Percentiles rank a stretch among this genome's conserved stretches.
These are phyloP conservation scores for Planoprotostelium fungivorum DNA, from an alignment of 78 protist genomes.

Conservation along the genomic window DNA sequence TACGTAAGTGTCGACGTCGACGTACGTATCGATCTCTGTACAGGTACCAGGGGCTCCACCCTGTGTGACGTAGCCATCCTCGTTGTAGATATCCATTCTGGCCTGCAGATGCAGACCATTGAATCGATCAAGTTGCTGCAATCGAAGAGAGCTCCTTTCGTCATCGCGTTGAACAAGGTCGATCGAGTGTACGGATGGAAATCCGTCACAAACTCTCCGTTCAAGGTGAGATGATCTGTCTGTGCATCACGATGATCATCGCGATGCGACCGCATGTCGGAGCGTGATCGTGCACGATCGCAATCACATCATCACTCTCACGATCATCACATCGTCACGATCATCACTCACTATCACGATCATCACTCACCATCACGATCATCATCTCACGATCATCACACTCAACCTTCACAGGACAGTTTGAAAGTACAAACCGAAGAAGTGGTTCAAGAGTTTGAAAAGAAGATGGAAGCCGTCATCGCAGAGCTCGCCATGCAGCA, in stretches of 20 bases:
- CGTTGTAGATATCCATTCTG: slow-evolving; percentile 97
- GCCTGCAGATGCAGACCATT: slow-evolving; percentile 86
- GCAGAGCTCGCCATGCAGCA: slow-evolving; percentile 70
- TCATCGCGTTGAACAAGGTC: slow-evolving; percentile 98
- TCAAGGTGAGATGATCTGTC: slow-evolving; percentile 15
- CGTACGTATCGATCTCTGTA: not conserved
- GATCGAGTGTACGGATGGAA: slow-evolving; percentile 95
- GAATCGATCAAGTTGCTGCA: slow-evolving; percentile 93
- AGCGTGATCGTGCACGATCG: no score
- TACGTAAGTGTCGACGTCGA: slow-evolving; percentile 47
- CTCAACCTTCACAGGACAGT: slow-evolving; percentile 20
- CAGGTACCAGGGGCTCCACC: slow-evolving; percentile 90
- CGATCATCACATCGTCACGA: no score
- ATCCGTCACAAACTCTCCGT: slow-evolving; percentile 30
- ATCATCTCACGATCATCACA: no score
- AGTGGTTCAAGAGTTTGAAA: slow-evolving; percentile 69
- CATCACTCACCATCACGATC: no score
- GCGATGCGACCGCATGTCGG: no score
- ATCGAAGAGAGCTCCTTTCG: slow-evolving; percentile 91
- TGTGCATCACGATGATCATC: no score
- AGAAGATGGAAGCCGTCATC: slow-evolving; percentile 17
- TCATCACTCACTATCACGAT: no score
- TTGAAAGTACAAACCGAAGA: slow-evolving; percentile 46
- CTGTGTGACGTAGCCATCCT: slow-evolving; percentile 97
- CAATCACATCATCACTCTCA: no score